Evolutionary conservation across 345 rosid species (phyloP).

Genomic region (Populus davidiana): DNA sequence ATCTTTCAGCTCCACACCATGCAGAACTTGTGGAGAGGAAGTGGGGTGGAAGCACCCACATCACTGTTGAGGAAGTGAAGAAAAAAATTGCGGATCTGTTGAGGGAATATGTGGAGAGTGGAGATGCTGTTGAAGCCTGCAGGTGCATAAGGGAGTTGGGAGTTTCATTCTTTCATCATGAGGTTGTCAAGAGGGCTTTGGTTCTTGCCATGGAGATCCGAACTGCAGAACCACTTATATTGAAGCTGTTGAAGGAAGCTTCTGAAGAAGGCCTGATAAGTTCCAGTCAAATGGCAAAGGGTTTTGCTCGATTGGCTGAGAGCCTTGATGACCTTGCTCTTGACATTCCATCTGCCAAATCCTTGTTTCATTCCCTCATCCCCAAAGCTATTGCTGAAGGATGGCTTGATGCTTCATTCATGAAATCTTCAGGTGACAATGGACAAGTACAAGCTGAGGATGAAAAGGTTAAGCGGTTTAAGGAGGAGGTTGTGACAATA

Average conservation of each 20-base stretch:
- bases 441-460: constrained; percentile 43
- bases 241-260: constrained; percentile 81
- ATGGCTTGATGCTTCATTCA: constrained; percentile 77
- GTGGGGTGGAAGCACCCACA: constrained; percentile 97
- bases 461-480: constrained; percentile 55
- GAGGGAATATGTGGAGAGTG: constrained; percentile 81
- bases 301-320: constrained; percentile 77
- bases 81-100: constrained; percentile 74
- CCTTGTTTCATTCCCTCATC: constrained; percentile 54
- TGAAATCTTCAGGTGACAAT: constrained; percentile 38
- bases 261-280: constrained; percentile 93
- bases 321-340: constrained; percentile 95
- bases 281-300: constrained; percentile 92
- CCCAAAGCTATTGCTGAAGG: constrained; percentile 78
- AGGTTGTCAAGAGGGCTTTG: constrained; percentile 96
- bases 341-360: constrained; percentile 82
- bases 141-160: constrained; percentile 90
- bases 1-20: constrained; percentile 99
- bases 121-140: constrained; percentile 93
- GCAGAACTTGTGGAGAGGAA: constrained; percentile 95
- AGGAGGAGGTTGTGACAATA: constrained; percentile 70
- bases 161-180: constrained; percentile 91
- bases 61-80: constrained; percentile 92
- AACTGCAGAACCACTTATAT: constrained; percentile 56
- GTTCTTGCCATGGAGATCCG: constrained; percentile 80